Percentiles rank a stretch among this genome's conserved stretches.
Conservation (phyloP, 176 grass and related monocot species). For the Puya raimondii region DNA sequence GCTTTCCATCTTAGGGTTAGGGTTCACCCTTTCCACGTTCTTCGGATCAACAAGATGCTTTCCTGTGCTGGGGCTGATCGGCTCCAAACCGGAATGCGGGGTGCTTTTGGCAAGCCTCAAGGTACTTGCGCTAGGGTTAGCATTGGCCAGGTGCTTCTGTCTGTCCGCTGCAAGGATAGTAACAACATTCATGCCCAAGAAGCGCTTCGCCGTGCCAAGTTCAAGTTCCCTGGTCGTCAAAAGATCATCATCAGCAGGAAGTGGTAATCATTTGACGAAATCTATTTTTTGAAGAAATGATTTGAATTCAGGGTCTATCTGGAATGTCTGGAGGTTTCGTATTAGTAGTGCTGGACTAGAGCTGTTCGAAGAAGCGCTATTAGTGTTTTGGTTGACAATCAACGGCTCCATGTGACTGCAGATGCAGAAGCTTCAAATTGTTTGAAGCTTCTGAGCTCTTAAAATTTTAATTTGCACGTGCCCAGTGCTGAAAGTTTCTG, state of each 20-base stretch:
- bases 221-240: slow-evolving; percentile 35
- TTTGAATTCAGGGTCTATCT: background rate
- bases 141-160: slow-evolving; percentile 46
- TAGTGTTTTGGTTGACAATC: too few species aligned
- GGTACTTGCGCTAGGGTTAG: slow-evolving; percentile 30
- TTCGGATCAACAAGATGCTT: slow-evolving; percentile 61
- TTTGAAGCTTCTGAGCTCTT: too few species aligned
- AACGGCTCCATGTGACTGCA: too few species aligned
- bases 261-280: slow-evolving; percentile 15
- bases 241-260: slow-evolving; percentile 33
- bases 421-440: too few species aligned
- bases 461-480: too few species aligned
- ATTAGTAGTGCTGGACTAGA: background rate
- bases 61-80: slow-evolving; percentile 49
- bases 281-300: background rate
- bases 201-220: slow-evolving; percentile 41
- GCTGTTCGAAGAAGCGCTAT: background rate
- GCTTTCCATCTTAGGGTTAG: slow-evolving; percentile 41
- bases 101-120: slow-evolving; percentile 38
- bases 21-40: slow-evolving; percentile 40
- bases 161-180: slow-evolving; percentile 34
- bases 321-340: background rate
- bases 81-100: slow-evolving; percentile 43
- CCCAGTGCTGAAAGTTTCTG: too few species aligned
- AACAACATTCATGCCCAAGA: slow-evolving; percentile 19